Base-by-base conservation (phyloP, 768 basidiomycete genomes). In the Rossbeevera mucosa region DNA sequence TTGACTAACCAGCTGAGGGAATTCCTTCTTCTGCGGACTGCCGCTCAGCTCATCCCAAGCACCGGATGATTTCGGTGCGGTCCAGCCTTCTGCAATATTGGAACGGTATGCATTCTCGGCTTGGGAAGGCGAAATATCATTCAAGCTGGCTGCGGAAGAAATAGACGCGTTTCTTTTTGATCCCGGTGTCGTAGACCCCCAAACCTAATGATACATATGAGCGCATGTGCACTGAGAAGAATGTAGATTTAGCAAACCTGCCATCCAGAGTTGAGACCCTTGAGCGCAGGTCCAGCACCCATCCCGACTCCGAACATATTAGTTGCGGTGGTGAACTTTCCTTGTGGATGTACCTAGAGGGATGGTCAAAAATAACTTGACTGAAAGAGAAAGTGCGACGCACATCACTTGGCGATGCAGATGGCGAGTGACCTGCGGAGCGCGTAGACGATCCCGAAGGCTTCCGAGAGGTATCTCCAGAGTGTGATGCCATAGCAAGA, bases 371-470 rank as follows among this genome's bases (percentile, higher is more conserved):
- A 12, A 45, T 30, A n/a, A 50, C 22, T 50, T 33, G 41, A 28
- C 9, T 3, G 13, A 29, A 11, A n/a, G 14, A 43, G 13, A n/a
- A 56, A 33, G 48, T 29, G 20, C 5, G 16, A 70, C 76, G 55
- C 64, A 87, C 86, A 65, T 78, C 77, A 60, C 72, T 74, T 18
- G 85, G 82, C 21, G 85, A 82, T 44, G 72, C 71, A 33, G 80
- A 71, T 0, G 86, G 85, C 2, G 86, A 86, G 60, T 79, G 84
- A 26, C 77, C 74, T 43, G 75, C 73, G 44, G 85, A 85, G 53
- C 79, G 82, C 16, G 79, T 77, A n/a, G 85, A 83, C 24, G 86
- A 84, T 50, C 78, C 80, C 29, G 86, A 86, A 38, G 83, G 81
- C 62, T 86, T 86, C 62, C 83, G 80, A 21, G 83, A 77, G 41